Percentiles rank a stretch among this genome's conserved stretches.
These are phyloP conservation scores for Eucalyptus microcorys DNA, from an alignment of 345 rosid species.

Conservation along the genomic window DNA sequence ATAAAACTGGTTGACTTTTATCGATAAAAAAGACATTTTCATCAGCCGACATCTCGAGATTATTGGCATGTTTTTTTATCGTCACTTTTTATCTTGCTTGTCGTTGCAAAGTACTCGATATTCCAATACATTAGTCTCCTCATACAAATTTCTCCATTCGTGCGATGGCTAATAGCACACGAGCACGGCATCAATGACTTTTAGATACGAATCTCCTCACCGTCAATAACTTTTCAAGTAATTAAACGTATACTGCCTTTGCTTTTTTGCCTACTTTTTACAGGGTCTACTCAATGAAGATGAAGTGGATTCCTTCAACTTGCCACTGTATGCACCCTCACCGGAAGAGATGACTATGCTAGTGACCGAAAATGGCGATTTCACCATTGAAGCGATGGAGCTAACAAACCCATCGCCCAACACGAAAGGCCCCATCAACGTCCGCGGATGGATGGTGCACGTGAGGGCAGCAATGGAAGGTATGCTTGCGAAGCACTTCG, in stretches of 20 bases:
- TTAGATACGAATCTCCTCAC: neutral
- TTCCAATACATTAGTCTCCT: neutral
- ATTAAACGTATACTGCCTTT: neutral
- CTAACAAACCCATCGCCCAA: conserved; percentile 28
- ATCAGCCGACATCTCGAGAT: neutral
- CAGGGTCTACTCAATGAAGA: conserved; percentile 33
- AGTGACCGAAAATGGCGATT: conserved; percentile 5
- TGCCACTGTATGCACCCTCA: conserved; percentile 35
- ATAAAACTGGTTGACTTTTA: neutral
- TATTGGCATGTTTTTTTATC: neutral
- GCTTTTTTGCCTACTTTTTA: neutral
- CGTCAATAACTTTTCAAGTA: neutral
- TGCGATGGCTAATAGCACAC: neutral
- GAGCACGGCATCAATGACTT: neutral
- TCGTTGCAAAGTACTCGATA: neutral
- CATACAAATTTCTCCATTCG: neutral
- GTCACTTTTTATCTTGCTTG: neutral
- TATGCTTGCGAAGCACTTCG: conserved; percentile 24
- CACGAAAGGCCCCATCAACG: conserved; percentile 16
- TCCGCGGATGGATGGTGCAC: conserved; percentile 15
- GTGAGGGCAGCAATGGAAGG: conserved; percentile 42
- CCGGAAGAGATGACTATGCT: conserved; percentile 19
- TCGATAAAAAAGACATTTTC: neutral
- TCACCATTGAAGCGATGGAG: conserved; percentile 23
- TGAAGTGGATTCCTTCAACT: conserved; percentile 31